Evolutionary conservation across 1,284 basidiomycete genomes (phyloP).

Genomic region (Caloboletus firmus): DNA sequence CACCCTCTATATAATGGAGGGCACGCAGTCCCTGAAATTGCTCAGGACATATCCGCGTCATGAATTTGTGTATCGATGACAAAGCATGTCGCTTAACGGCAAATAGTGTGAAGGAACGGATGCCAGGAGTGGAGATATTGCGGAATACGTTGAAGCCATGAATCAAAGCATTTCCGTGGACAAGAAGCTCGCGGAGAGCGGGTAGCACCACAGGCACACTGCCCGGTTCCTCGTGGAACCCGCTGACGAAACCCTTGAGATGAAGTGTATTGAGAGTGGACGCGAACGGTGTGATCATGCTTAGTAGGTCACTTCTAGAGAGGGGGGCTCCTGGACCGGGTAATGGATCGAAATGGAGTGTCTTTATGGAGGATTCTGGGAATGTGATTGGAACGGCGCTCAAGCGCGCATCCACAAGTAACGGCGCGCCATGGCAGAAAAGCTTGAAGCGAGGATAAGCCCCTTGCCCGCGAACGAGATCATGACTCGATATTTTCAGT

Average conservation of each 20-base stretch:
- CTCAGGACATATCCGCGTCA: constrained; percentile 36
- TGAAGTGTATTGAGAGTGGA: constrained; percentile 34
- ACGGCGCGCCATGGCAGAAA: constrained; percentile 30
- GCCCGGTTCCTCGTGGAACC: constrained; percentile 36
- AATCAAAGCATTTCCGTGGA: constrained; percentile 34
- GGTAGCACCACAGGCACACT: constrained; percentile 34
- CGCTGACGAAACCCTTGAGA: constrained; percentile 35
- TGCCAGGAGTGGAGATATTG: constrained; percentile 35
- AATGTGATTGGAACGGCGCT: constrained; percentile 36
- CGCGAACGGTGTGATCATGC: constrained; percentile 33
- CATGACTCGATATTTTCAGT: constrained; percentile 32
- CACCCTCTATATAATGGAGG: constrained; percentile 38
- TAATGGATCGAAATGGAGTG: constrained; percentile 33
- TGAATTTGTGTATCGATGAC: constrained; percentile 39
- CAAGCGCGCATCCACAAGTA: constrained; percentile 31
- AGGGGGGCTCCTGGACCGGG: constrained; percentile 31
- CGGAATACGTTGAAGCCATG: constrained; percentile 38
- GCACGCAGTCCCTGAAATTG: constrained; percentile 32
- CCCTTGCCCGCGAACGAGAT: constrained; percentile 28
- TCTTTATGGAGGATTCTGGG: constrained; percentile 25
- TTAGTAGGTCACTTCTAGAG: constrained; percentile 28
- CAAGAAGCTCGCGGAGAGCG: constrained; percentile 29
- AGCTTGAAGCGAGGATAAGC: constrained; percentile 31
- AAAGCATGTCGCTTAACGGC: constrained; percentile 30
- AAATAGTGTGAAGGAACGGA: constrained; percentile 29